These are phyloP conservation scores for Eustoma russellianum DNA, from an alignment of 257 asterid genomes.

Conservation along the genomic window DNA sequence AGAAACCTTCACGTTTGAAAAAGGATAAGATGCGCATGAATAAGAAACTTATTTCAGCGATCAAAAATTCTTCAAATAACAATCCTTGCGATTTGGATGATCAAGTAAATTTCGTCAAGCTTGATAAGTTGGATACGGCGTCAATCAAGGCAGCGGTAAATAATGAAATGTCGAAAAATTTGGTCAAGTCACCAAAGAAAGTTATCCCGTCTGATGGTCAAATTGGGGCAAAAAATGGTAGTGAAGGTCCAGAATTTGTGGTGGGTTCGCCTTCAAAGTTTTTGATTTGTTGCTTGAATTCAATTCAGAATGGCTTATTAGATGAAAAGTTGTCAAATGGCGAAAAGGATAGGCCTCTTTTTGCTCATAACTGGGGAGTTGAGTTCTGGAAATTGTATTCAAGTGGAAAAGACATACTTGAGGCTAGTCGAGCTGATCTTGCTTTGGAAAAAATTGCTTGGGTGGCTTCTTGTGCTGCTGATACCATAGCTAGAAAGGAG, in stretches of 20 bases:
- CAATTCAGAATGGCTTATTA: constrained; percentile 42
- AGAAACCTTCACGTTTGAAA: constrained; percentile 22
- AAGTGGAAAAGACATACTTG: constrained; percentile 57
- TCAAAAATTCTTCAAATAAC: constrained; percentile 2
- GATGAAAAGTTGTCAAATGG: constrained; percentile 21
- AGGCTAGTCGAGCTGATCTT: constrained; percentile 42
- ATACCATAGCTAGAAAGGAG: constrained; percentile 61
- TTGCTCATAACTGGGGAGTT: constrained; percentile 62
- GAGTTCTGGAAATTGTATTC: constrained; percentile 67
- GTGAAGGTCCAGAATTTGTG: constrained; percentile 18
- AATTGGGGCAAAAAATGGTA: constrained; percentile 16
- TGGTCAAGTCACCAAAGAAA: constrained; percentile 25
- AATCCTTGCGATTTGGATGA: background rate
- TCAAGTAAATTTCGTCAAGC: background rate
- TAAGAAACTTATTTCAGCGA: constrained; percentile 16
- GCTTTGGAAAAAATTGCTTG: constrained; percentile 66
- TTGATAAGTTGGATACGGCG: constrained; percentile 5
- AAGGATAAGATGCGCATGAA: constrained; percentile 20
- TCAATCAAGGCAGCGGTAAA: constrained; percentile 11
- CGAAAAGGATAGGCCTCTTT: constrained; percentile 35
- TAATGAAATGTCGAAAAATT: constrained; percentile 22
- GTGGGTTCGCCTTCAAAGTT: constrained; percentile 55
- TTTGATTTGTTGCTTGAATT: constrained; percentile 51
- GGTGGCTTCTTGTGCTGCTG: constrained; percentile 81
- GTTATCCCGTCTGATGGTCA: constrained; percentile 13